Conservation (phyloP, 176 grass and related monocot species). For the Poa annua region DNA sequence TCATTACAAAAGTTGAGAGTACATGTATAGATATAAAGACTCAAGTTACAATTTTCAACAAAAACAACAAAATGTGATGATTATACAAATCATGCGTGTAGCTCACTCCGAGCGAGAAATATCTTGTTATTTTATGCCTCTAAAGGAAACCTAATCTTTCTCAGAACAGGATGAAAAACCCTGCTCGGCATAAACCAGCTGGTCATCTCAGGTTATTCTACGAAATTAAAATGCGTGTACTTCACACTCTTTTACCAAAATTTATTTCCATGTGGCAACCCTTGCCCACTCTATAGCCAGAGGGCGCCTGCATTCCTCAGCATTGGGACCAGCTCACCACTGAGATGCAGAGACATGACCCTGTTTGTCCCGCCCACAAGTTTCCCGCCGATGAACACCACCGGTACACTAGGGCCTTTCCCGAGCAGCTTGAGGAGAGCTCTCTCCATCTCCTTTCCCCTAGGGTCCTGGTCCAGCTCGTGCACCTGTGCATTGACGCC, state of each 20-base stretch:
- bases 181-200: background rate
- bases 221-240: background rate
- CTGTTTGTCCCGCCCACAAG: constrained; percentile 58
- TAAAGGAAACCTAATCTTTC: background rate
- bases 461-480: constrained; percentile 57
- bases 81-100: background rate
- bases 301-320: constrained; percentile 56
- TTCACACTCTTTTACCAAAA: background rate
- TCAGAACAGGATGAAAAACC: background rate
- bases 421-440: constrained; percentile 54
- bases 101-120: background rate
- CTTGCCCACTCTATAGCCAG: constrained; percentile 39
- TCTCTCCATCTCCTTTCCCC: constrained; percentile 63
- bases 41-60: background rate
- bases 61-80: background rate
- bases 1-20: background rate
- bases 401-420: constrained; percentile 40
- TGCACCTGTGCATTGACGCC: constrained; percentile 60
- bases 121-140: background rate
- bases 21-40: background rate
- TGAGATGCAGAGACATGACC: constrained; percentile 66
- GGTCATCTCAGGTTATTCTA: background rate
- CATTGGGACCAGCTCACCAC: constrained; percentile 53
- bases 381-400: constrained; percentile 62
- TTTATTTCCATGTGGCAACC: background rate